Evolutionary conservation across 306 rosid genomes (phyloP).

Genomic region (Castanea crenata): DNA sequence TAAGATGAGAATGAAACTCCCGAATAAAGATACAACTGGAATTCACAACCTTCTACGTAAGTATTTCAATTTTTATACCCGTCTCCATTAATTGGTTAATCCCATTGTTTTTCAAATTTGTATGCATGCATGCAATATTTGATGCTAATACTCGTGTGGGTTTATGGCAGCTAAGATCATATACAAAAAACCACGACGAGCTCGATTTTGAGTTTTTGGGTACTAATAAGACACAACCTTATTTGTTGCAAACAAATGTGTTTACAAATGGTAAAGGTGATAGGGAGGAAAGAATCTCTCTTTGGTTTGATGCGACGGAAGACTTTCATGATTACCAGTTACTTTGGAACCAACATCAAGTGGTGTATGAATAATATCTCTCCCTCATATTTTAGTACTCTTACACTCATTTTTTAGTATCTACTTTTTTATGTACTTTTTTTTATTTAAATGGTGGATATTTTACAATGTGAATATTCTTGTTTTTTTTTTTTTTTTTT

Average conservation of each 20-base stretch:
- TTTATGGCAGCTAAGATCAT: constrained; percentile 23
- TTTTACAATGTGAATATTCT: too few relatives aligned
- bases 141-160: too few relatives aligned
- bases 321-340: constrained; percentile 27
- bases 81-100: too few relatives aligned
- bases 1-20: not conserved
- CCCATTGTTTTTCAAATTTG: too few relatives aligned
- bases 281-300: constrained; percentile 17
- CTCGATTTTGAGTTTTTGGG: constrained; percentile 39
- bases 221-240: not conserved
- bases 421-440: too few relatives aligned
- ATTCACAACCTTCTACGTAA: constrained; percentile 1
- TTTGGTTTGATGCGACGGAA: constrained; percentile 25
- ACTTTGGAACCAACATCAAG: constrained; percentile 27
- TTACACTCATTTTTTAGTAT: too few relatives aligned
- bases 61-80: too few relatives aligned
- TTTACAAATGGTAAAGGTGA: not conserved
- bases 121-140: too few relatives aligned
- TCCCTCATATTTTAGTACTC: not conserved
- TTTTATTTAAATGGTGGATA: too few relatives aligned
- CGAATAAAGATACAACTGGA: not conserved
- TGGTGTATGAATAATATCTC: constrained; percentile 10
- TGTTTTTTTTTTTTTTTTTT: too few relatives aligned
- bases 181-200: constrained; percentile 12
- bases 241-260: constrained; percentile 26